These are phyloP conservation scores for Thelonectria blattea DNA, from an alignment of 2,329 filamentous ascomycete genomes.

Conservation along the genomic window DNA sequence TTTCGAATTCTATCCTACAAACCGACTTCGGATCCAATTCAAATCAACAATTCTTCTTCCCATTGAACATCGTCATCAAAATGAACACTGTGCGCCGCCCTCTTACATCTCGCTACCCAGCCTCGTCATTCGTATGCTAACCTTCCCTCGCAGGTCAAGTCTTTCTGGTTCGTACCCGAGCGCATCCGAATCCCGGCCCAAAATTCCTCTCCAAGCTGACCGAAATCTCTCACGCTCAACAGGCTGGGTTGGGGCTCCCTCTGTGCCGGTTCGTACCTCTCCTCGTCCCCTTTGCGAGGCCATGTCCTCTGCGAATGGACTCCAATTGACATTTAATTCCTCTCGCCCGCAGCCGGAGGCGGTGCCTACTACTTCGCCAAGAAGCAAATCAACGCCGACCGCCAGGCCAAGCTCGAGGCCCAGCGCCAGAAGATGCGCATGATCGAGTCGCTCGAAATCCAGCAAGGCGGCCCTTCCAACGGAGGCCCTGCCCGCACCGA, in stretches of 20 bases:
- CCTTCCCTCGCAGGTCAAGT: constrained; percentile 58
- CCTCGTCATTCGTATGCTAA: constrained; percentile 31
- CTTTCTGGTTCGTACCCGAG: constrained; percentile 63
- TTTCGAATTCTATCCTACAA: constrained; percentile 22
- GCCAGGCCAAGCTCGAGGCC: constrained; percentile 72
- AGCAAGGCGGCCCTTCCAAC: constrained; percentile 44
- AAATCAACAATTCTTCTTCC: constrained; percentile 10
- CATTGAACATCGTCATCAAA: constrained; percentile 29
- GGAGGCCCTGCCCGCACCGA: constrained; percentile 64
- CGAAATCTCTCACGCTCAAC: constrained; percentile 9
- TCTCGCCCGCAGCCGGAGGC: constrained; percentile 69
- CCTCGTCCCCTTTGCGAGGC: not conserved
- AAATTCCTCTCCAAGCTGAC: constrained; percentile 16
- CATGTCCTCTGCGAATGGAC: not conserved
- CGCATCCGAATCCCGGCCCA: constrained; percentile 13
- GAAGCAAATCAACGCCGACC: constrained; percentile 89
- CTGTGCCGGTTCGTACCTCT: constrained; percentile 70
- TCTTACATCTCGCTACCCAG: not conserved
- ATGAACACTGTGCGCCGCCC: constrained; percentile 62
- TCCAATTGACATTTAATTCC: constrained; percentile 23
- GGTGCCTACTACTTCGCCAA: constrained; percentile 97
- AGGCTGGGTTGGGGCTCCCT: constrained; percentile 94
- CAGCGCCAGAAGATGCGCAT: constrained; percentile 68
- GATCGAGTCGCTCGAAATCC: constrained; percentile 60
- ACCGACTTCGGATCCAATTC: constrained; percentile 19